Percentiles rank a stretch among this genome's conserved stretches.
phyloP scores from a whole-genome alignment of 352 stramenopile species.

The Pythium grandisporangium region DNA sequence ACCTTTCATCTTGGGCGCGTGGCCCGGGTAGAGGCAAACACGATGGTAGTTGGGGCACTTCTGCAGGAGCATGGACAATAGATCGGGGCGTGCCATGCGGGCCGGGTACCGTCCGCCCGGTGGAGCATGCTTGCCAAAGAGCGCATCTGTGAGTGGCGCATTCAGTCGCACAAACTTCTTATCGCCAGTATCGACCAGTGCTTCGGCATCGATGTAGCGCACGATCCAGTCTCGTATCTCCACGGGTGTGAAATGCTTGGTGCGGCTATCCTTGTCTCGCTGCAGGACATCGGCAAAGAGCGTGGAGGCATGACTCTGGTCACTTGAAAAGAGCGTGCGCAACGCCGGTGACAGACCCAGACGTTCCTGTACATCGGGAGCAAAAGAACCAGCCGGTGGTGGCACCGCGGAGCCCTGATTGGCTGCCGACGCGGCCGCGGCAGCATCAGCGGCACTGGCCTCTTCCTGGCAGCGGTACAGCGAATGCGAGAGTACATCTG shows the following conservation, averaged over 20 bases:
- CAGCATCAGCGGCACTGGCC: constrained; percentile 17
- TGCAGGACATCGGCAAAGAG: constrained; percentile 10
- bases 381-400: constrained; percentile 50
- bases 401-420: constrained; percentile 22
- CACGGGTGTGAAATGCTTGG: constrained; percentile 39
- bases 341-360: constrained; percentile 45
- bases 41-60: constrained; percentile 66
- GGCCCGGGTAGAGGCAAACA: constrained; percentile 57
- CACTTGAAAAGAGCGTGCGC: constrained; percentile 34
- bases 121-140: constrained; percentile 64
- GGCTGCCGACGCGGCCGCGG: too few species aligned
- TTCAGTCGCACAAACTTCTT: constrained; percentile 68
- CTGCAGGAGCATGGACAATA: constrained; percentile 35
- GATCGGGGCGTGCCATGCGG: constrained; percentile 40
- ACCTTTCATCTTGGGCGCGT: constrained; percentile 50
- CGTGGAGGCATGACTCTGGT: constrained; percentile 13
- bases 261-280: constrained; percentile 20
- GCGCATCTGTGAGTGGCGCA: constrained; percentile 47
- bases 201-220: constrained; percentile 47
- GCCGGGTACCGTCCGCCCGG: constrained; percentile 48
- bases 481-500: constrained; percentile 48
- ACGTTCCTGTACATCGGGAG: constrained; percentile 57
- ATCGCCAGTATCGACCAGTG: constrained; percentile 43
- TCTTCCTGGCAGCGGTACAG: constrained; percentile 48
- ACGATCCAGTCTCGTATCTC: constrained; percentile 53